Evolutionary conservation across 1,139 yeast genomes (phyloP), one percentile per base, ranked within the genome.

Genomic region (Magnusiomyces fungicola): DNA sequence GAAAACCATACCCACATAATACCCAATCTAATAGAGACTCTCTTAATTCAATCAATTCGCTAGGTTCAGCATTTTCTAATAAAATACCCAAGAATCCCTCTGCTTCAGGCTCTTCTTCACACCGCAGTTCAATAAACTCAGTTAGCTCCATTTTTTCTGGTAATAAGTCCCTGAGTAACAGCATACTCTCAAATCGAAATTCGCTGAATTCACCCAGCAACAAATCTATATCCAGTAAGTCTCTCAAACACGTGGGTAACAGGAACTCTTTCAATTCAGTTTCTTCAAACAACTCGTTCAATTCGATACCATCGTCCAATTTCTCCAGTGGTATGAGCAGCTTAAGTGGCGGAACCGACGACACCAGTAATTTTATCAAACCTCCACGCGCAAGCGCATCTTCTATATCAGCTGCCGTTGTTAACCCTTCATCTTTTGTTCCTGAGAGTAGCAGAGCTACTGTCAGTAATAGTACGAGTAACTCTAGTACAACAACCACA

Each of bases 301-400:
- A 32, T 18, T 32, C 36, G 16, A 18, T 32, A 9, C 36, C 36
- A 12, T 32, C 36, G n/a, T 32, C 36, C 9, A 7, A 7, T 12
- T 32, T 32, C n/a, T 32, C 36, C n/a, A 32, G 36, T 32, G 36
- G 36, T 5, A 32, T 32, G 36, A 32, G 36, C 36, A 32, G 16
- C 16, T 18, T 32, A 18, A 32, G 16, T 18, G n/a, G n/a, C 16
- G 16, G 6, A 5, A 9, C 16, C 5, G n/a, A 32, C 16, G 36
- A 32, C 36, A 7, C 36, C 5, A 32, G 36, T n/a, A 32, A 32
- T n/a, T 32, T 32, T 14, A 32, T 32, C 10, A 32, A 32, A n/a
- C 16, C 16, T 14, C 36, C 36, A 9, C 6, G 16, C 10, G n/a
- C 36, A 12, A 32, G 36, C 36, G 36, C 36, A 9, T 32, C 36